Base-by-base conservation (phyloP, 1,284 basidiomycete species). In the Ceratobasidium sp. region DNA sequence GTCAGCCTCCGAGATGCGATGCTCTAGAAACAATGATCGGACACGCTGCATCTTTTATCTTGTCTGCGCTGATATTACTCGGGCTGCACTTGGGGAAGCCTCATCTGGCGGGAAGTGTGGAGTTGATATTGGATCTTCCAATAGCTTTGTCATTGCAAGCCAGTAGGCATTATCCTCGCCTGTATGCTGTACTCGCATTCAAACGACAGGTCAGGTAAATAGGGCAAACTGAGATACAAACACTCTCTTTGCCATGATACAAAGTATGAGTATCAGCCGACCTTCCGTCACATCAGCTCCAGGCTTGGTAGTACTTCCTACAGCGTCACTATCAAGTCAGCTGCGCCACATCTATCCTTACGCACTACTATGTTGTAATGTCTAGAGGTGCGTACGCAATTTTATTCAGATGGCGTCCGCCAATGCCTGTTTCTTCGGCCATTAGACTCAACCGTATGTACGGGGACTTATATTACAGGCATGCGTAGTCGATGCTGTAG, bases 401-500 rank as follows among this genome's bases (percentile, higher is more conserved):
- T n/a, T n/a, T n/a, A n/a, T n/a, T n/a, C n/a, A n/a, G n/a, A n/a
- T n/a, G n/a, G n/a, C n/a, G n/a, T n/a, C n/a, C n/a, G n/a, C n/a
- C n/a, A n/a, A n/a, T n/a, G n/a, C n/a, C n/a, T n/a, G n/a, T n/a
- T n/a, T n/a, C n/a, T n/a, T n/a, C n/a, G n/a, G n/a, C 32, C 16
- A 11, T 11, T n/a, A 66, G 50, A 64, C 49, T 64, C 69, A 14
- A 59, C 57, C 3, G 71, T 74, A 23, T 72, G 57, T 57, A 74
- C 72, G 73, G 73, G 50, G 2, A 74, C 73, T 23, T 74, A 74
- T 54, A 72, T 71, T 16, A 64, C 63, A 41, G 46, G 72, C 69
- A 47, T 28, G 41, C 21, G 11, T 28, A n/a, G 14, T 26, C 21
- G 28, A 52, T 14, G 23, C 14, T 8, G 9, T 8, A 11, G 6